Evolutionary conservation across 1,284 basidiomycete species (phyloP), one percentile per base, ranked within the genome.

Genomic region (Moesziomyces sp.): DNA sequence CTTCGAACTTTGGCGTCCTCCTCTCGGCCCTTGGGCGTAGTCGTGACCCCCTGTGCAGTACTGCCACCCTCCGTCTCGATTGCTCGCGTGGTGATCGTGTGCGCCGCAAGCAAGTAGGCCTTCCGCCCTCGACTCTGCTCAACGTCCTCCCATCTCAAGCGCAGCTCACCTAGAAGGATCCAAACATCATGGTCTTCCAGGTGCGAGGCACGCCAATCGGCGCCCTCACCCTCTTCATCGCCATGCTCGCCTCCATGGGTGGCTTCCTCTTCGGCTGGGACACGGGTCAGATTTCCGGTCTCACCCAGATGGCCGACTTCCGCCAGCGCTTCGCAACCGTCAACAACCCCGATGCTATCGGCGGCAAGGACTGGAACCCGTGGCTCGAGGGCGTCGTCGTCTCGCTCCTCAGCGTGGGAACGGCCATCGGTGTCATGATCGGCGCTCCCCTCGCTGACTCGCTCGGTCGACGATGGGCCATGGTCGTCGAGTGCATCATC

Each of bases 211-310:
- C 82, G 50, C 83, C 81, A 0, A 78, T 85, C 19, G 83, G 84
- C 57, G 58, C 51, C 66, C 86, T 89, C 55, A 87, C 91, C 61
- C 88, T 92, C 80, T 86, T 89, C 85, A 86, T 92, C 61, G 91
- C 90, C 63, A 77, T 90, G 47, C 84, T 93, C 30, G 90, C 91
- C 45, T 90, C 89, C 55, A 91, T 92, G 88, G 91, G 91, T 66
- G 91, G 91, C 53, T 91, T 91, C 85, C 90, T 92, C 74, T 91
- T 91, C 74, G 90, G 89, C 65, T 74, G 72, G 68, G 91, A 91
- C 82, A 91, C 91, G 1, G 91, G 91, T 45, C 91, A 92, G 83
- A 92, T 93, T 68, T 89, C 89, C 35, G 90, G 91, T 80, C 90
- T 93, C 66, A 85, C 91, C 19, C 86, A 91, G 79, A 92, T 93